phyloP scores from a whole-genome alignment of 768 basidiomycete species.

The Macrolepiota albuminosa region DNA sequence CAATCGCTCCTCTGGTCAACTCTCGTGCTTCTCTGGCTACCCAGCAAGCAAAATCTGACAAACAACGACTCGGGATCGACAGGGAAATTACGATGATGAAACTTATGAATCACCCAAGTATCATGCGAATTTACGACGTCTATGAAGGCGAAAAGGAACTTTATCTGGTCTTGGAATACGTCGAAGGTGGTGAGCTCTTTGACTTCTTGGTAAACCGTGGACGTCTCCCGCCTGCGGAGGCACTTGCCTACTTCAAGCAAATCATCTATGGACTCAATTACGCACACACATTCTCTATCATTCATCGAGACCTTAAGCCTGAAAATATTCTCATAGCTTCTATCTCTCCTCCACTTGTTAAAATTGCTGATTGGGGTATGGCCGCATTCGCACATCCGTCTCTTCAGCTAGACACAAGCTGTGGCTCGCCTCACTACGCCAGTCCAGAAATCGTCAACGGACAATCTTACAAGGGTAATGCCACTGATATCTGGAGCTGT shows the following conservation, averaged over 20 bases:
- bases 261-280: conserved; percentile 95
- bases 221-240: conserved; percentile 73
- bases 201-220: conserved; percentile 93
- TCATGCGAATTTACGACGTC: conserved; percentile 93
- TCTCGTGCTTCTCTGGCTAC: conserved; percentile 66
- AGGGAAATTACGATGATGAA: conserved; percentile 99
- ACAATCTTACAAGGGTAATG: conserved; percentile 80
- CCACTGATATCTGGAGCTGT: conserved; percentile 95
- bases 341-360: conserved; percentile 75
- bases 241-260: conserved; percentile 91
- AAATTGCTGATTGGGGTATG: conserved; percentile 99
- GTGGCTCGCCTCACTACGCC: conserved; percentile 95
- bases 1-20: conserved; percentile 70
- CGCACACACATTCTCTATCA: conserved; percentile 95
- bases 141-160: conserved; percentile 90
- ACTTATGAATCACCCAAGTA: conserved; percentile 97
- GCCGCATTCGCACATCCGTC: conserved; percentile 89
- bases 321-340: conserved; percentile 94
- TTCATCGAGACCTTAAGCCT: conserved; percentile 96
- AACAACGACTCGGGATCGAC: conserved; percentile 83
- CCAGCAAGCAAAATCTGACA: conserved; percentile 69
- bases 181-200: conserved; percentile 94
- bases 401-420: conserved; percentile 86
- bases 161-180: conserved; percentile 91
- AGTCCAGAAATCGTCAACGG: conserved; percentile 96